Evolutionary conservation across 1,284 basidiomycete species (phyloP).

Genomic region (Trichosporon sp.): DNA sequence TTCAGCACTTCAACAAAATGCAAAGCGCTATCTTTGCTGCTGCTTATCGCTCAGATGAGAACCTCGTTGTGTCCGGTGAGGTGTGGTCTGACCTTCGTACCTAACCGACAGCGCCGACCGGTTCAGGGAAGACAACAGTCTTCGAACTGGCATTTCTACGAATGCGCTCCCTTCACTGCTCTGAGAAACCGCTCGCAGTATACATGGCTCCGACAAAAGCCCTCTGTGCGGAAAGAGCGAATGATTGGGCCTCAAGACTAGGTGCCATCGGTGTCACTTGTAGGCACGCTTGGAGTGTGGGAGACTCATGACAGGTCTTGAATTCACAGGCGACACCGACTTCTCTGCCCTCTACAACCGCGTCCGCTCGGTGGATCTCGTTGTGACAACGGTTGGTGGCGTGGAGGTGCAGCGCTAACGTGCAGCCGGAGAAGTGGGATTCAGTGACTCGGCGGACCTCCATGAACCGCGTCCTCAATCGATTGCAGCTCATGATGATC

Average conservation of each 20-base stretch:
- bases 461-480: slow-evolving; percentile 39
- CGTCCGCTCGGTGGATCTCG: slow-evolving; percentile 63
- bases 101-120: slow-evolving; percentile 67
- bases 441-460: slow-evolving; percentile 66
- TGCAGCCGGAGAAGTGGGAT: slow-evolving; percentile 90
- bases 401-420: background rate
- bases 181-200: slow-evolving; percentile 60
- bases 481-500: slow-evolving; percentile 64
- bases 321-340: slow-evolving; percentile 86
- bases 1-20: slow-evolving; percentile 23
- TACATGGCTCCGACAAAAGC: slow-evolving; percentile 96
- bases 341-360: slow-evolving; percentile 63
- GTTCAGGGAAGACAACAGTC: slow-evolving; percentile 86
- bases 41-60: slow-evolving; percentile 63
- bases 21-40: slow-evolving; percentile 20
- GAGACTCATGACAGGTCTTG: slow-evolving; percentile 62
- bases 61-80: slow-evolving; percentile 76
- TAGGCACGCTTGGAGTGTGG: slow-evolving; percentile 43
- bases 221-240: slow-evolving; percentile 75
- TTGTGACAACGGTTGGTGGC: slow-evolving; percentile 67
- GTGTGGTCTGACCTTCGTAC: slow-evolving; percentile 17
- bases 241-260: slow-evolving; percentile 81
- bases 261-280: slow-evolving; percentile 68
- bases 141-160: slow-evolving; percentile 88
- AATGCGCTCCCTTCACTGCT: slow-evolving; percentile 58